Base-by-base conservation (phyloP, 139 green algal genomes). In the Micractinium sp. region DNA sequence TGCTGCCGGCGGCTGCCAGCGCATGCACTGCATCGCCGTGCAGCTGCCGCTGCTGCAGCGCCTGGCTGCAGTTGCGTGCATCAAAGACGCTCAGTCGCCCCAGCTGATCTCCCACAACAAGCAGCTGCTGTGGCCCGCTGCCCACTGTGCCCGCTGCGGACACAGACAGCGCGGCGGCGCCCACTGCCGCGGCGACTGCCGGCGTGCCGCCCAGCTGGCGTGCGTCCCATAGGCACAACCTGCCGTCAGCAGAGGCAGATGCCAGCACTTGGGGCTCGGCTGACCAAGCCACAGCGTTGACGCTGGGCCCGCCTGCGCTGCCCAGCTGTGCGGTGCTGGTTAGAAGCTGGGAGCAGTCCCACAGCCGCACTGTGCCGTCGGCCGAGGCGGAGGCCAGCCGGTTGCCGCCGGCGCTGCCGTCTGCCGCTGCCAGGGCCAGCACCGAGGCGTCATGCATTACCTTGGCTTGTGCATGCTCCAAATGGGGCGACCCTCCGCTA, bases 11-110 rank as follows among this genome's bases (percentile, higher is more conserved):
- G 1, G 81, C 60, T 38, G 85, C 85, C 71, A 88, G n/a, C 5
- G 85, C 69, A n/a, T 73, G 85, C 85, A 88, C 85, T 4, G 85
- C 71, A 25, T 88, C 85, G 41, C 41, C 36, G 41, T 88, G 85
- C 85, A 82, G 71, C 47, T 33, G 41, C 0, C 22, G 39, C 41
- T 73, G 85, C 41, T 82, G 71, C 71, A 88, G 39, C 0, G 85
- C 69, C 85, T 71, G 41, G 4, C 25, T 47, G 9, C 69, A n/a
- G 85, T 35, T 88, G n/a, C 85, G 85, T 0, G 38, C 25, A 35
- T 88, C 85, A 25, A 38, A 82, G 41, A 82, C 71, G 13, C 31
- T n/a, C 19, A 88, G 39, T 0, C 71, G 41, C 4, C 85, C 85
- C 41, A 88, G 85, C 53, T 53, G 29, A n/a, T 88, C 85, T 18